Evolutionary conservation across 768 basidiomycete species (phyloP), one percentile per base, ranked within the genome.

Genomic region (Asterophora parasitica): DNA sequence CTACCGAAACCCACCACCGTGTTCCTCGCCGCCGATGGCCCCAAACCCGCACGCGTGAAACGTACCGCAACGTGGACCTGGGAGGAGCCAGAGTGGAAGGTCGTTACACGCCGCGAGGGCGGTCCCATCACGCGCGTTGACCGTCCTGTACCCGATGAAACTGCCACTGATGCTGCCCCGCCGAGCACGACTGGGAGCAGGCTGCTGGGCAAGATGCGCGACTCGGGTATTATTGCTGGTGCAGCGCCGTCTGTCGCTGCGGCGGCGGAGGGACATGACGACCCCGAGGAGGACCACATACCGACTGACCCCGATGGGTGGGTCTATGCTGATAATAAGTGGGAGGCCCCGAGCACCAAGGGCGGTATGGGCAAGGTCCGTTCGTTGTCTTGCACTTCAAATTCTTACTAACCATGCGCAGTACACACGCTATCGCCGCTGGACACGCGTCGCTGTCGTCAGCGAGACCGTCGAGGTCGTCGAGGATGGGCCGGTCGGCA

Each of bases 281-380:
- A 62, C 2, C 65, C 67, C 12, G 75, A 75, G 2, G 78, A 81
- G 44, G 78, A 83, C 36, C 67, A 70, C 23, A 16, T 56, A 8
- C 61, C 69, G 31, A 95, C 92, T 1, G 93, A 97, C 61, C 61
- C 73, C 3, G 91, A 94, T 51, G 93, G 93, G 4, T 97, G 93
- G 93, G 77, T 92, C 5, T 96, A 92, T 58, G 86, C 83, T 2
- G 93, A 94, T 56, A 97, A 97, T 64, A 95, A 96, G 63, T 97
- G 93, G 93, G 92, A 96, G 60, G 76, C 70, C 15, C 72, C 77
- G 37, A 83, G 81, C 45, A 71, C 72, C 46, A 86, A 83, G 55
- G 89, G 90, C 40, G 90, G 91, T 5, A 78, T 94, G 69, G 88
- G 92, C 63, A 93, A 93, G 73, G 84, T 83, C 34, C 35, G 68